Percentiles rank a stretch among this genome's conserved stretches.
These are phyloP conservation scores for Spatholobus suberectus DNA, from an alignment of 306 rosid species.

Conservation along the genomic window DNA sequence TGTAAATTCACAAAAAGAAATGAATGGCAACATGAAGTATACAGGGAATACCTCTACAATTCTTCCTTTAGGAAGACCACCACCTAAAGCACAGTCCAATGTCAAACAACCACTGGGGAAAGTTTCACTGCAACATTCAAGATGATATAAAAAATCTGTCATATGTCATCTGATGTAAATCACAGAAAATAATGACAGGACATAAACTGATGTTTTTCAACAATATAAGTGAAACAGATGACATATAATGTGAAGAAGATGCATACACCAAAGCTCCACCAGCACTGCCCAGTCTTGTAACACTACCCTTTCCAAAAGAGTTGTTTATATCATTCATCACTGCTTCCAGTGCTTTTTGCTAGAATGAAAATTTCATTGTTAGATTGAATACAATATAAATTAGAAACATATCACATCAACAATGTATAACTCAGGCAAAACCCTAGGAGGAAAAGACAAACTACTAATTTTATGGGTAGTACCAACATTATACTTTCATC, in stretches of 20 bases:
- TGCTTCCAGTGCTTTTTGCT: slow-evolving; percentile 98
- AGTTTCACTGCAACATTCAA: slow-evolving; percentile 77
- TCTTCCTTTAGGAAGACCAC: slow-evolving; percentile 98
- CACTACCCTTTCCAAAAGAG: slow-evolving; percentile 98
- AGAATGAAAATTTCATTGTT: slow-evolving; percentile 42
- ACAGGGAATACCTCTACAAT: slow-evolving; percentile 83
- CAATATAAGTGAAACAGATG: slow-evolving; percentile 1
- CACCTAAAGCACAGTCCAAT: slow-evolving; percentile 94
- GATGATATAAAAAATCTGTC: slow-evolving; percentile 24
- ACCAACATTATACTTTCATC: background rate
- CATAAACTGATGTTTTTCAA: background rate
- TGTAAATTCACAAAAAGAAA: slow-evolving; percentile 2
- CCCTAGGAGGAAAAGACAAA: slow-evolving; percentile 14
- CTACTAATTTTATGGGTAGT: background rate
- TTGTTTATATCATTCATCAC: slow-evolving; percentile 93
- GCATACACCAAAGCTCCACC: slow-evolving; percentile 99
- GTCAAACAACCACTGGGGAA: slow-evolving; percentile 99
- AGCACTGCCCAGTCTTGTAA: slow-evolving; percentile 95
- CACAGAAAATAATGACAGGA: slow-evolving; percentile 33
- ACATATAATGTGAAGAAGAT: slow-evolving; percentile 34
- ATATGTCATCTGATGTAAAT: slow-evolving; percentile 34
- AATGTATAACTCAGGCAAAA: slow-evolving; percentile 9
- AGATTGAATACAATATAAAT: slow-evolving; percentile 32
- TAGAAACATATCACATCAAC: background rate
- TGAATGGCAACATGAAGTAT: background rate